Evolutionary conservation across 2,329 filamentous ascomycete genomes (phyloP), one percentile per base, ranked within the genome.

Genomic region (Malbranchea zuffiana): DNA sequence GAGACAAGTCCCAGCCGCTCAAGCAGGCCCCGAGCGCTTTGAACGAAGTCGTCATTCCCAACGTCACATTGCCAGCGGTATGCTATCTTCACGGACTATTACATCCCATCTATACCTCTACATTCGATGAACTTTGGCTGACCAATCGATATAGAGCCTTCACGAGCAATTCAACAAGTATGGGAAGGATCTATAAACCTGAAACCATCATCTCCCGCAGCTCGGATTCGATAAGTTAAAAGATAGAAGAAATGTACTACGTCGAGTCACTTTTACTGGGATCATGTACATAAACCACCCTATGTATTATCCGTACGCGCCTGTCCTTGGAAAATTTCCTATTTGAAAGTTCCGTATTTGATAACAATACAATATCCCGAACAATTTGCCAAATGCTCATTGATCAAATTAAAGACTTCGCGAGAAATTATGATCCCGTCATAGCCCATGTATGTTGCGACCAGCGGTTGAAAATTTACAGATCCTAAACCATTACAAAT

Each of bases 81-180:
- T 46, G 71, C 24, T 40, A 27, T 40, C 30, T 19, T n/a, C n/a
- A n/a, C n/a, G n/a, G n/a, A n/a, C n/a, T n/a, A n/a, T n/a, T n/a
- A n/a, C n/a, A n/a, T n/a, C n/a, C n/a, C n/a, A n/a, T n/a, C n/a
- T n/a, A n/a, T n/a, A n/a, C n/a, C n/a, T n/a, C n/a, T n/a, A n/a
- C n/a, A n/a, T n/a, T n/a, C n/a, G n/a, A n/a, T n/a, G 34, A 39
- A 39, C 12, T 24, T 11, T 27, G 12, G n/a, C n/a, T n/a, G n/a
- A n/a, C n/a, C n/a, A n/a, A n/a, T n/a, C n/a, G 32, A 20, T 32
- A 40, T 53, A 92, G 84, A 74, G 80, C 55, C 76, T 95, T 47
- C 90, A 98, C 69, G 90, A 98, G 53, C 82, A 81, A 69, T 96
- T 81, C 78, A 98, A 98, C 82, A 98, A 98, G 74, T 96, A 84